phyloP scores from a whole-genome alignment of 2,329 filamentous ascomycete genomes.

The Xylaria sp. region DNA sequence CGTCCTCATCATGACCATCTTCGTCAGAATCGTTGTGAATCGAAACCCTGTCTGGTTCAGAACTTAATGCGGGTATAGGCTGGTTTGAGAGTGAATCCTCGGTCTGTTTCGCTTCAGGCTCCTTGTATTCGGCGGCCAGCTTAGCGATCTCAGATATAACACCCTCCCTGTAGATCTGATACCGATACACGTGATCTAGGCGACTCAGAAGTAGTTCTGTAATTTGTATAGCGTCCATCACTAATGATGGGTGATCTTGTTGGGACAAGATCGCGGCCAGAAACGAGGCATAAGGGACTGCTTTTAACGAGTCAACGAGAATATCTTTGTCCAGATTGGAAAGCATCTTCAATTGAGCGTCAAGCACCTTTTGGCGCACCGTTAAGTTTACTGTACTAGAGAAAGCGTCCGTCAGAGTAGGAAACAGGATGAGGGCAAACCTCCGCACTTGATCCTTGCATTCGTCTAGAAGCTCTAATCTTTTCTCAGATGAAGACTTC shows the following conservation, averaged over 20 bases:
- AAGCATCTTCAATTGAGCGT: constrained; percentile 97
- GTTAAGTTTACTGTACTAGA: constrained; percentile 96
- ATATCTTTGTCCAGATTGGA: constrained; percentile 91
- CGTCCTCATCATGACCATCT: constrained; percentile 30
- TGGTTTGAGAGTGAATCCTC: constrained; percentile 49
- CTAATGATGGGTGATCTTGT: constrained; percentile 88
- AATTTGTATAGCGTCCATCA: constrained; percentile 87
- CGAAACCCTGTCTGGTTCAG: constrained; percentile 51
- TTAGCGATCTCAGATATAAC: constrained; percentile 92
- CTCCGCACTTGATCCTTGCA: constrained; percentile 89
- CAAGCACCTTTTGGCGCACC: constrained; percentile 93
- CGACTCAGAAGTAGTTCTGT: constrained; percentile 88
- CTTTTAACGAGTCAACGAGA: constrained; percentile 83
- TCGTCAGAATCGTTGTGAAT: constrained; percentile 64
- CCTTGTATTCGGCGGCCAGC: constrained; percentile 68
- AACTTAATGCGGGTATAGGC: constrained; percentile 49
- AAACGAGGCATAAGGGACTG: constrained; percentile 95
- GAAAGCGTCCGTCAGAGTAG: constrained; percentile 94
- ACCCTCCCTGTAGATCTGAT: constrained; percentile 96
- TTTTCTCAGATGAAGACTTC: constrained; percentile 78
- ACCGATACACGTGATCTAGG: constrained; percentile 87
- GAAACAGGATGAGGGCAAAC: constrained; percentile 92
- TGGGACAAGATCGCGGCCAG: constrained; percentile 95
- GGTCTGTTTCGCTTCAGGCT: constrained; percentile 49
- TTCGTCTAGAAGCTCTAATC: constrained; percentile 81